Evolutionary conservation across 1,284 basidiomycete genomes (phyloP).

Genomic region (Ustilago curta): DNA sequence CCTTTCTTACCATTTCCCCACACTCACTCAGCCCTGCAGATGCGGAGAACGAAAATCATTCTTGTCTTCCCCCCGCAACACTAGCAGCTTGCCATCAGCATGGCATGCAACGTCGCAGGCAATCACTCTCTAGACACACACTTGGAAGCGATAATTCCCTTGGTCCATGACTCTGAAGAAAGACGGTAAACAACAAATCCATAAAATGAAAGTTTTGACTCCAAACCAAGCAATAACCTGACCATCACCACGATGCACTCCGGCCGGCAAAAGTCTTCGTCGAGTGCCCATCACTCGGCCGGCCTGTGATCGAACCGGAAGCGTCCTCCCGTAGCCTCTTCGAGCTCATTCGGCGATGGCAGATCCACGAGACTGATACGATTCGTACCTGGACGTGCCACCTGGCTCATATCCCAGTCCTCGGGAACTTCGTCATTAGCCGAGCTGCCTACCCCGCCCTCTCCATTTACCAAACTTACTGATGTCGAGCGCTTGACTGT

Average conservation of each 20-base stretch:
- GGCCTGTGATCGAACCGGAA: constrained; percentile 24
- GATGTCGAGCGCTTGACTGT: neutral
- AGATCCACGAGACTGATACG: constrained; percentile 47
- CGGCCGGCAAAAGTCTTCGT: neutral
- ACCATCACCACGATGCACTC: neutral
- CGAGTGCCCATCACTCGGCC: constrained; percentile 11
- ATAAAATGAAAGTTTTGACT: neutral
- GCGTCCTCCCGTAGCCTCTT: constrained; percentile 41
- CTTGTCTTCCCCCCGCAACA: neutral
- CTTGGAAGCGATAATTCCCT: neutral
- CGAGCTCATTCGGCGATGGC: constrained; percentile 44
- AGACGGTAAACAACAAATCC: neutral
- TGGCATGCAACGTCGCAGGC: neutral
- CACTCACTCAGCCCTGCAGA: neutral
- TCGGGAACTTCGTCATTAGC: constrained; percentile 37
- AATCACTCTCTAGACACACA: neutral
- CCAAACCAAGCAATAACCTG: neutral
- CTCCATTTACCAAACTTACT: neutral
- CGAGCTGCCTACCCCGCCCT: neutral
- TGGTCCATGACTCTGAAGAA: neutral
- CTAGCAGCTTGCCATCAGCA: neutral
- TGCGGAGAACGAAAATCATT: too few species aligned
- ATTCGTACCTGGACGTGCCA: constrained; percentile 33
- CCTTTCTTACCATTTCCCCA: neutral
- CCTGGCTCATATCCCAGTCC: constrained; percentile 44